Evolutionary conservation across 371 early-diverging fungal genomes (phyloP).

Genomic region (Mucor ambiguus): DNA sequence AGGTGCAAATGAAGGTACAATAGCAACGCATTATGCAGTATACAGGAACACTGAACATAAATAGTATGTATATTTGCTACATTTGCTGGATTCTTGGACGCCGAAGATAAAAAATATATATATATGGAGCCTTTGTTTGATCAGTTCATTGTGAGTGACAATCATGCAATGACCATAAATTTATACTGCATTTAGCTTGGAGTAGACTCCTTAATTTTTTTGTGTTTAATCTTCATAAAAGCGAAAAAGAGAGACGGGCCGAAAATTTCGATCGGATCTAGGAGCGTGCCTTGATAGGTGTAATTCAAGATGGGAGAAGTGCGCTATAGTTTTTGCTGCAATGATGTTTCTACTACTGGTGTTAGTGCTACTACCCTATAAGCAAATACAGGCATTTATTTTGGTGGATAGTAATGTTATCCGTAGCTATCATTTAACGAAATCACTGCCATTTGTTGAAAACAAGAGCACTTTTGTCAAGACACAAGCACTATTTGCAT

Average conservation of each 20-base stretch:
- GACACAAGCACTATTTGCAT: background rate
- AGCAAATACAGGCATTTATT: background rate
- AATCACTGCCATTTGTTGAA: background rate
- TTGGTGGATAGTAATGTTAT: background rate
- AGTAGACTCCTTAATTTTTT: background rate
- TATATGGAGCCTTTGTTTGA: slow-evolving; percentile 96
- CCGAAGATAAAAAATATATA: slow-evolving; percentile 88
- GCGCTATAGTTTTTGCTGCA: background rate
- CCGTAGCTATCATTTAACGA: background rate
- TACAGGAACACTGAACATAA: background rate
- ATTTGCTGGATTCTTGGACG: slow-evolving; percentile 77
- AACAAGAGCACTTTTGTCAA: background rate
- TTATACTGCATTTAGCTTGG: background rate
- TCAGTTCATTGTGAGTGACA: slow-evolving; percentile 78
- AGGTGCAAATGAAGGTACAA: slow-evolving; percentile 90
- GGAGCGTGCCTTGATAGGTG: background rate
- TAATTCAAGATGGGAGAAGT: background rate
- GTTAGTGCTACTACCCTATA: background rate
- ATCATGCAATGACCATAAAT: background rate
- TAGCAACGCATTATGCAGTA: background rate
- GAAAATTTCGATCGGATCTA: background rate
- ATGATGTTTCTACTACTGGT: background rate
- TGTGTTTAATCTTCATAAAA: background rate
- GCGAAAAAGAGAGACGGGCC: background rate
- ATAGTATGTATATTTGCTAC: slow-evolving; percentile 73